phyloP scores from a whole-genome alignment of 179 eudicot genomes.

The Patellifolia procumbens region DNA sequence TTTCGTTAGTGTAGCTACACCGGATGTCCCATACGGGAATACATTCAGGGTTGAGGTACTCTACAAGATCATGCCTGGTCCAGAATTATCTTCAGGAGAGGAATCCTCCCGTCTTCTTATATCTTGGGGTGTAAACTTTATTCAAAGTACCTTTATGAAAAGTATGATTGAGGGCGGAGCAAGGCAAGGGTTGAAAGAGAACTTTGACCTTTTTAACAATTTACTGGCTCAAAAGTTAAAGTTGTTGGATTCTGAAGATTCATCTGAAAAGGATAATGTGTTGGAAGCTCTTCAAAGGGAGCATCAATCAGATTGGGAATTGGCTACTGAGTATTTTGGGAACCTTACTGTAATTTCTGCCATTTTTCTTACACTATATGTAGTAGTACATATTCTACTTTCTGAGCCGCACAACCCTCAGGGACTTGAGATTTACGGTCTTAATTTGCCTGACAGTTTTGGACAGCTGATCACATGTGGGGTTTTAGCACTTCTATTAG shows the following conservation, averaged over 20 bases:
- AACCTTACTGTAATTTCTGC: constrained; percentile 70
- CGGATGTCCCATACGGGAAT: constrained; percentile 84
- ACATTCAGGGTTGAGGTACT: constrained; percentile 65
- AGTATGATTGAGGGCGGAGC: constrained; percentile 85
- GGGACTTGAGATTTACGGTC: constrained; percentile 71
- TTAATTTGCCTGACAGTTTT: constrained; percentile 83
- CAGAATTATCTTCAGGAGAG: constrained; percentile 58
- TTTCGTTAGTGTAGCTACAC: constrained; percentile 59
- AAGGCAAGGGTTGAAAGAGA: constrained; percentile 76
- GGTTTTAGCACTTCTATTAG: constrained; percentile 52
- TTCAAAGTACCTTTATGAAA: constrained; percentile 73
- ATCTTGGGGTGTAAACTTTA: constrained; percentile 73
- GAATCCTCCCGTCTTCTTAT: constrained; percentile 61
- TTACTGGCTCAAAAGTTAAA: constrained; percentile 55
- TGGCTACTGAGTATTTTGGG: constrained; percentile 64
- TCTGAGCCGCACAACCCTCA: constrained; percentile 50
- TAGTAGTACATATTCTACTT: constrained; percentile 60
- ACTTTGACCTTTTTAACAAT: constrained; percentile 58
- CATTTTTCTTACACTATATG: constrained; percentile 44
- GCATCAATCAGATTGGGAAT: constrained; percentile 66
- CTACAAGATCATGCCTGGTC: constrained; percentile 64
- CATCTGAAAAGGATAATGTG: constrained; percentile 51
- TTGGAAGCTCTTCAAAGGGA: constrained; percentile 59
- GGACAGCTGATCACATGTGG: constrained; percentile 73
- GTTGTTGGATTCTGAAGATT: constrained; percentile 33